phyloP scores from a whole-genome alignment of 192 early-diverging fungal species.

The Dissophora globulifera region DNA sequence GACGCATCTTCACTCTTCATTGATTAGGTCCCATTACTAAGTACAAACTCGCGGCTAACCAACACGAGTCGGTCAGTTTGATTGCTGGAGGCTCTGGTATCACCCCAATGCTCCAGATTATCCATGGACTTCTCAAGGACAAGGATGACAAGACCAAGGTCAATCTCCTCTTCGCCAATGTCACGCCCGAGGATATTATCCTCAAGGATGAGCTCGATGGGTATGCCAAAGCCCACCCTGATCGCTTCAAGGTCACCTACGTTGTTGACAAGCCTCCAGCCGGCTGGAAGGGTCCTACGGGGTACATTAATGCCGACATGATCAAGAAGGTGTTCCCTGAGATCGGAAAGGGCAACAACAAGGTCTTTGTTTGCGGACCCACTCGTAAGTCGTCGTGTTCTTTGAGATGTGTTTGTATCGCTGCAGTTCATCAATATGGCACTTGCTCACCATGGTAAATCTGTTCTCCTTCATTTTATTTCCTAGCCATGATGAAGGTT shows the following conservation, averaged over 20 bases:
- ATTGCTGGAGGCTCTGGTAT: constrained; percentile 84
- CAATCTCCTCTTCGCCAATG: constrained; percentile 77
- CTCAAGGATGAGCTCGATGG: constrained; percentile 72
- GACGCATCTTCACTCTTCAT: no score
- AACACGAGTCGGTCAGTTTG: constrained; percentile 71
- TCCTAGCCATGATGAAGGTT: constrained; percentile 70
- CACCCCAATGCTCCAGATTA: constrained; percentile 74
- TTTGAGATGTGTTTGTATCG: constrained; percentile 2
- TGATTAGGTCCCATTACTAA: constrained; percentile 76
- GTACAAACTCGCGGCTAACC: constrained; percentile 69
- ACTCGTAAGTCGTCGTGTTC: constrained; percentile 22
- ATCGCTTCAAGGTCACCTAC: constrained; percentile 75
- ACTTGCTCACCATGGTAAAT: background rate
- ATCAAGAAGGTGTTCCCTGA: constrained; percentile 76
- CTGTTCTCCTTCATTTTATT: constrained; percentile 54
- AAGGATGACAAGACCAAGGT: constrained; percentile 78
- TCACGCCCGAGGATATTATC: constrained; percentile 74
- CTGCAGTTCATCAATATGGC: no score
- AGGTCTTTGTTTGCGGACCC: constrained; percentile 51
- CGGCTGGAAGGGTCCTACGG: constrained; percentile 78
- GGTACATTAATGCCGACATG: constrained; percentile 79
- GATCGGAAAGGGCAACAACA: constrained; percentile 64
- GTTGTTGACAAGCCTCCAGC: constrained; percentile 68
- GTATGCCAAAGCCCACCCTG: constrained; percentile 64
- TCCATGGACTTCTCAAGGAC: constrained; percentile 69